Evolutionary conservation across 2,329 filamentous ascomycete species (phyloP).

Genomic region (Didymella arachidicola): DNA sequence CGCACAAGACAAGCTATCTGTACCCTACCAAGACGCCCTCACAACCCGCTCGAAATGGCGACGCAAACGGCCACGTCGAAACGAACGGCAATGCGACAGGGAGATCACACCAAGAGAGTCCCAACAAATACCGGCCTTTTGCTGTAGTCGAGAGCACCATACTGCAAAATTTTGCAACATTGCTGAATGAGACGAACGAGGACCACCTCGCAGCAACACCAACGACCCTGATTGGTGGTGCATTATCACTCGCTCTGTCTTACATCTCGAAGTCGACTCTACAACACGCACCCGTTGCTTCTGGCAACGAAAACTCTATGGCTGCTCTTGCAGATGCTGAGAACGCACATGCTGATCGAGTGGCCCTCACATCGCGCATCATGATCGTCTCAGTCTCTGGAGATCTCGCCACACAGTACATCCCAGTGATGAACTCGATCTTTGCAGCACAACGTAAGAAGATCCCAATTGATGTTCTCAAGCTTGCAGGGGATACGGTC

Average conservation of each 20-base stretch:
- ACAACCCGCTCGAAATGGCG: conserved; percentile 26
- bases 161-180: conserved; percentile 73
- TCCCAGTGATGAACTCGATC: conserved; percentile 97
- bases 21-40: conserved; percentile 68
- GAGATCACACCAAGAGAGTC: conserved; percentile 53
- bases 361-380: conserved; percentile 78
- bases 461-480: conserved; percentile 91
- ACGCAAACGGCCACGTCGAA: conserved; percentile 37
- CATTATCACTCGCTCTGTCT: conserved; percentile 85
- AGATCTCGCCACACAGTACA: conserved; percentile 88
- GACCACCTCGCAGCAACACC: conserved; percentile 70
- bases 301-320: conserved; percentile 53
- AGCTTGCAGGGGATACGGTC: conserved; percentile 83
- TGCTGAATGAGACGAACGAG: conserved; percentile 73
- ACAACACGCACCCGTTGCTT: conserved; percentile 47
- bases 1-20: conserved; percentile 85
- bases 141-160: conserved; percentile 84
- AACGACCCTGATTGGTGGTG: conserved; percentile 88
- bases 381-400: conserved; percentile 90
- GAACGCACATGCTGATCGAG: conserved; percentile 44
- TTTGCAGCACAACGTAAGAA: conserved; percentile 90
- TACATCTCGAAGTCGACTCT: conserved; percentile 87
- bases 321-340: conserved; percentile 56
- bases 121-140: conserved; percentile 95
- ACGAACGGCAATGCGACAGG: conserved; percentile 36